Evolutionary conservation across 148 eudicot genomes (phyloP), one percentile per base, ranked within the genome.

Genomic region (Dysphania ambrosioides): DNA sequence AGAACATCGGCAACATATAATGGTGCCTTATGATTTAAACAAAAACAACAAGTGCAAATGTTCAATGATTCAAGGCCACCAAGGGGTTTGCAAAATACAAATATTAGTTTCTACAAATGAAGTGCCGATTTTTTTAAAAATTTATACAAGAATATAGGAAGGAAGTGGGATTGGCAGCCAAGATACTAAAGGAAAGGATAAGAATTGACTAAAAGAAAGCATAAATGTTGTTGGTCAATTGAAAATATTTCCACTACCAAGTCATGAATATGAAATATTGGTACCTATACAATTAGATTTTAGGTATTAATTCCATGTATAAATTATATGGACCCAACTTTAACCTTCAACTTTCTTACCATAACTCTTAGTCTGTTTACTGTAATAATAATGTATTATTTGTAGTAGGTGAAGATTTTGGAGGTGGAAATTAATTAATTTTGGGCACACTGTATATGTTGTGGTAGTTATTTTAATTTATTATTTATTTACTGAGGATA

Each of bases 151-250:
- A 73, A 47, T 73, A 55, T 63, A 79, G 72, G 8, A 42, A 69
- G 82, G 79, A 75, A 79, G 79, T 75, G 79, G 51, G 73, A 56
- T 64, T 63, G 41, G 72, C 35, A 79, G 60, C 49, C 70, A 29
- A 70, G 71, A 79, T 70, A 75, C 53, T 56, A 49, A 1, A n/a
- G 42, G 76, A 80, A 64, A 70, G 58, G 63, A 66, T 49, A 66
- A 40, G 29, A 19, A 47, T 63, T 47, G 78, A 63, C 78, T 68
- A 19, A 24, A 34, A 10, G 59, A 60, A n/a, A n/a, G n/a, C n/a
- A n/a, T n/a, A n/a, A n/a, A n/a, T n/a, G n/a, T n/a, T n/a, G n/a
- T n/a, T n/a, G n/a, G n/a, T n/a, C n/a, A n/a, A n/a, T n/a, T 49
- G 9, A 49, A 44, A 41, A 44, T 47, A 32, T n/a, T 68, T 67